Evolutionary conservation across 257 asterid species (phyloP).

Genomic region (Jasminum sambac): DNA sequence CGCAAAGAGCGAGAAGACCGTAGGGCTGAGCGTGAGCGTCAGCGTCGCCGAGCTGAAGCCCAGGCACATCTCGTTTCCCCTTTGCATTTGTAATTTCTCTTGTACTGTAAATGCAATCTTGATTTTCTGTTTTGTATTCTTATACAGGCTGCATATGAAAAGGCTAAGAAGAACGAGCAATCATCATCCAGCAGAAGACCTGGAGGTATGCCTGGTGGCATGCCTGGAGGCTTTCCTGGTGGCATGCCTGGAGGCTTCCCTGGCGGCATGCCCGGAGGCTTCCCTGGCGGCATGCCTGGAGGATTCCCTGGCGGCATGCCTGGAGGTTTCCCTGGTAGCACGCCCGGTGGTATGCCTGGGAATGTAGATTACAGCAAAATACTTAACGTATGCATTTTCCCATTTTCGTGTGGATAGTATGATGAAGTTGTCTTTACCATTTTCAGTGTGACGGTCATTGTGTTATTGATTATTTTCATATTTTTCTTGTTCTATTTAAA

Average conservation of each 20-base stretch:
- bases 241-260: conserved; percentile 24
- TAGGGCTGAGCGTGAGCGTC: conserved; percentile 70
- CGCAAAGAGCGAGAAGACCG: conserved; percentile 83
- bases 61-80: conserved; percentile 46
- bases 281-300: conserved; percentile 40
- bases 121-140: conserved; percentile 10
- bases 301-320: conserved; percentile 37
- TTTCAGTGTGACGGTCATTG: conserved; percentile 2
- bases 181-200: conserved; percentile 65
- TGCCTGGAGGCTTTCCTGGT: conserved; percentile 50
- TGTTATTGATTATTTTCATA: background rate
- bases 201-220: conserved; percentile 64
- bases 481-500: background rate
- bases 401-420: background rate
- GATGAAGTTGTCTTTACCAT: background rate
- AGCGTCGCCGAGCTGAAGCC: conserved; percentile 85
- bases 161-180: conserved; percentile 84
- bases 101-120: conserved; percentile 4
- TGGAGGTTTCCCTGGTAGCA: conserved; percentile 28
- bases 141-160: conserved; percentile 87
- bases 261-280: conserved; percentile 37
- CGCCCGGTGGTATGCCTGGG: conserved; percentile 63
- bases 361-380: conserved; percentile 83
- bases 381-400: conserved; percentile 54
- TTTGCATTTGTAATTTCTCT: background rate